Evolutionary conservation across 768 basidiomycete species (phyloP), one percentile per base, ranked within the genome.

Genomic region (Crucibulum laeve): DNA sequence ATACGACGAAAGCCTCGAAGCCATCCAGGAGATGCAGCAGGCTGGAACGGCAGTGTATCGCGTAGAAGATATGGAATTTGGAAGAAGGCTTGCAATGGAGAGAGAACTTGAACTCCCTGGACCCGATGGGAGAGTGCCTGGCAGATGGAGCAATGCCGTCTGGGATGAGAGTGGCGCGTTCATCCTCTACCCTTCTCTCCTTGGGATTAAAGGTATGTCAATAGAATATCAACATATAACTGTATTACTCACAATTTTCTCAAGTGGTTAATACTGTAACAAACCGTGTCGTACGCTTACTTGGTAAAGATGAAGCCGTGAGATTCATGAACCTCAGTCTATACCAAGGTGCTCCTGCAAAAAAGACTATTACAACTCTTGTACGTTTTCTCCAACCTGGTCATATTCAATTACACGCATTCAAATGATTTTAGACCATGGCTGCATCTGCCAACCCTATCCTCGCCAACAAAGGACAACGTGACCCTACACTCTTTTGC

Each of bases 151-250:
- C 21, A 94, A 90, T 58, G 89, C 83, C 1, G 77, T 92, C n/a
- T 99, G 94, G 94, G 96, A 99, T 57, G 96, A 99, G 64, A 93
- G 87, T 49, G 94, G 95, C 4, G 86, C 91, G 13, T 96, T 99
- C 58, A 71, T 98, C 15, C 62, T 99, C 24, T 99, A 98, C 57
- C 91, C 95, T 14, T 91, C 93, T 0, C 65, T 99, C 49, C 71
- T 97, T 34, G 96, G 96, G 1, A 86, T 99, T 53, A 99, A 99
- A 76, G 89, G 95, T 95, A 23, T 22, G 42, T 43, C 3, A 10
- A 8, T 37, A 4, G 11, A 13, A 28, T 28, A 22, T 35, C 28
- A 3, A 5, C 26, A 26, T 18, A 24, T 26, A 18, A 8, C 18
- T 30, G 15, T 8, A 36, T 26, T 46, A 3, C 33, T 45, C 19